Evolutionary conservation across 2,329 filamentous ascomycete species (phyloP), one percentile per base, ranked within the genome.

Genomic region (Biscogniauxia sp.): DNA sequence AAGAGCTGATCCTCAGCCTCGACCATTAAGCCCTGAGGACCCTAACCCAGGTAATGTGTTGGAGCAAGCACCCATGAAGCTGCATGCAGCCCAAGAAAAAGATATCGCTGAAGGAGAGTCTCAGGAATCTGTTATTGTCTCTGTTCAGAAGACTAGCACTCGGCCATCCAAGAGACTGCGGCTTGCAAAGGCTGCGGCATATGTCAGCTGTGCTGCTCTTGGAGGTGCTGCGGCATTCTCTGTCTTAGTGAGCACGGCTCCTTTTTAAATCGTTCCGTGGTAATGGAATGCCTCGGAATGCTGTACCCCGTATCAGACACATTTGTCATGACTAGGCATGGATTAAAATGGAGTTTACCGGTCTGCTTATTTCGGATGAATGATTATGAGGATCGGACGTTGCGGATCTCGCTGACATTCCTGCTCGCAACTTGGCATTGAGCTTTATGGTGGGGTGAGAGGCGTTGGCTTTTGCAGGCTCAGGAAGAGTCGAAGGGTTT

Each of bases 131-230:
- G 20, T 45, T 37, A n/a, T 55, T n/a, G 7, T 61, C 23, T 45
- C 61, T 20, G 19, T 32, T 15, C 59, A 61, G 20, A 25, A 41
- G 28, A 52, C 55, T 53, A 55, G 57, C 50, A 11, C 51, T 19
- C 66, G 68, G 20, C 71, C 72, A 25, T 63, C 68, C 11, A 74
- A 74, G 64, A 67, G 65, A 53, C 68, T 69, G n/a, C 69, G 71
- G 19, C 56, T 73, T 23, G 69, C 68, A 19, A 67, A 73, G 57
- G 68, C 69, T 53, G 71, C 70, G 15, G 72, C 70, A 41, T 73
- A 45, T 45, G 37, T 45, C 2, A 45, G 37, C 17, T 45, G 63
- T 59, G 66, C 72, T 11, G 71, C 69, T 19, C 59, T 73, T 3
- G 72, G 72, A 23, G 68, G 70, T 37, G 72, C 69, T 54, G 70